Evolutionary conservation across 345 rosid species (phyloP), one percentile per base, ranked within the genome.

Genomic region (Draba incana): DNA sequence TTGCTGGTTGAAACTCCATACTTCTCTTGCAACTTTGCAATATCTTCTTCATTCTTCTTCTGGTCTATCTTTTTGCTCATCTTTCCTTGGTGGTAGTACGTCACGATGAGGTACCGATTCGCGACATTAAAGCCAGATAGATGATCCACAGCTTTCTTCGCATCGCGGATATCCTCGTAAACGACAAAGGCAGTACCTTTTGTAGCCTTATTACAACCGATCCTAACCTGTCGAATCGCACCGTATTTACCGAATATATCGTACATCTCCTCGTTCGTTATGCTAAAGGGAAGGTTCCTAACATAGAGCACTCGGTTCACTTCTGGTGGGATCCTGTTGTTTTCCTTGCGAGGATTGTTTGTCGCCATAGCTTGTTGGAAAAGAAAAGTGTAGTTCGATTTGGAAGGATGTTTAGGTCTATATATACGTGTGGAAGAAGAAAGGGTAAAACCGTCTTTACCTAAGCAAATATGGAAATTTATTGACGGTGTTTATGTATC

Each of bases 191-290:
- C 97, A 16, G 96, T 88, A 37, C 89, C 97, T 24, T 89, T 84
- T 0, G 96, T 91, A 75, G 84, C 88, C 80, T 88, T 91, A 79
- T 75, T 77, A 20, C 70, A 82, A 8, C 97, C 97, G 56, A 88
- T 77, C 3, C 97, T 87, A 64, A 91, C 82, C 85, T 91, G 97
- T 16, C 93, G 91, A 23, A 91, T 91, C 48, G 88, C 96, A 0
- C 96, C 97, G 77, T 83, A 88, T 59, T 86, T 86, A 6, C 93
- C 92, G 76, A 91, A 91, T 37, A 91, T 88, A 66, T 91, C 96
- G 84, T 91, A 88, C 91, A 88, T 86, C 92, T 88, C 97, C 81
- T 88, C 96, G 79, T 89, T 85, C 50, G 97, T 83, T 63, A 86
- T 88, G 76, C 85, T 88, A 86, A 88, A 91, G 0, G 97, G 97